Evolutionary conservation across 1,139 yeast genomes (phyloP).

Genomic region (Saccharomycopsis hybrid): DNA sequence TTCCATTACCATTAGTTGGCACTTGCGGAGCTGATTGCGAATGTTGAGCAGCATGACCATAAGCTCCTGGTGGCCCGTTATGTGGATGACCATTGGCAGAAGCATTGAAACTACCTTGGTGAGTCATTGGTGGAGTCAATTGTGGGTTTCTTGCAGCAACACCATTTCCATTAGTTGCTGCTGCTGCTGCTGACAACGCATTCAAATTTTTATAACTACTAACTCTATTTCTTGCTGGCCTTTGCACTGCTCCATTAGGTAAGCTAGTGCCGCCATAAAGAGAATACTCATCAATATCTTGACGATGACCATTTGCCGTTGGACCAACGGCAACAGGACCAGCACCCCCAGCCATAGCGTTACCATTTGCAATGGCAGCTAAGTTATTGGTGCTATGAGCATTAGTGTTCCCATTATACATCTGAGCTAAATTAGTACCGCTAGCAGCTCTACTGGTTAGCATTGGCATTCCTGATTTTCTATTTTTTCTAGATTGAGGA

Average conservation of each 20-base stretch:
- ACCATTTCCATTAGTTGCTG: not conserved
- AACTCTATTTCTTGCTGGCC: conserved; percentile 13
- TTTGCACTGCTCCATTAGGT: conserved; percentile 12
- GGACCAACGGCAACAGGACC: not conserved
- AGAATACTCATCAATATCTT: conserved; percentile 17
- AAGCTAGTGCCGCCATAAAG: conserved; percentile 17
- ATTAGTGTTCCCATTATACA: conserved; percentile 2
- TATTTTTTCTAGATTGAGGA: conserved; percentile 26
- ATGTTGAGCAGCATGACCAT: not conserved
- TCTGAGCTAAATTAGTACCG: conserved; percentile 10
- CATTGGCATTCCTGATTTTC: conserved; percentile 27
- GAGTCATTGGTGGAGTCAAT: not conserved
- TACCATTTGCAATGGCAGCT: not conserved
- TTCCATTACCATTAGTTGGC: not conserved
- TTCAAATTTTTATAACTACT: conserved; percentile 15
- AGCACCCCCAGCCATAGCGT: not conserved
- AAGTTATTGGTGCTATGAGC: not conserved
- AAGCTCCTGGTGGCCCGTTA: not conserved
- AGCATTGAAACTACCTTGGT: not conserved
- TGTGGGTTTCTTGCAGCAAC: not conserved
- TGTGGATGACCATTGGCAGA: not conserved
- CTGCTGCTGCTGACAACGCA: not conserved
- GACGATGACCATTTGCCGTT: not conserved
- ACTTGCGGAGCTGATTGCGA: not conserved
- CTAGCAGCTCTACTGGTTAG: conserved; percentile 10